phyloP scores from a whole-genome alignment of 2,329 filamentous ascomycete species.

The Albophoma yamanashiensis region DNA sequence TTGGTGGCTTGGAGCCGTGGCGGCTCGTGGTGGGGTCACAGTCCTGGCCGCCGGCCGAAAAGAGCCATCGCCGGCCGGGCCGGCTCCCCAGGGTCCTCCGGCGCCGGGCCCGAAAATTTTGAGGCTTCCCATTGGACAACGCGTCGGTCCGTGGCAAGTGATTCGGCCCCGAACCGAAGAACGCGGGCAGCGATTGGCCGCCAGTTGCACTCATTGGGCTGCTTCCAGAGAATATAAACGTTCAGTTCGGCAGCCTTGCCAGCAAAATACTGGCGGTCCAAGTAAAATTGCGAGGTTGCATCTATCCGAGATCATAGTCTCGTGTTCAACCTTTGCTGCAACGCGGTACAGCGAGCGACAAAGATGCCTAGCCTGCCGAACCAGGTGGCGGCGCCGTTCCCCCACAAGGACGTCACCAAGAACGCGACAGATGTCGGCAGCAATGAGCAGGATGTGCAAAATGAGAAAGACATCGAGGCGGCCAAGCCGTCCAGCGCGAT shows the following conservation, averaged over 20 bases:
- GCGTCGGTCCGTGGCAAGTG: background rate
- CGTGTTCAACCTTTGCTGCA: background rate
- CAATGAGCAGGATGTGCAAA: background rate
- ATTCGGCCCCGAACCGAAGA: background rate
- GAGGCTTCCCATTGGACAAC: background rate
- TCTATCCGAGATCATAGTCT: background rate
- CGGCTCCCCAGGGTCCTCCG: background rate
- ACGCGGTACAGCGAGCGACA: background rate
- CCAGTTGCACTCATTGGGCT: background rate
- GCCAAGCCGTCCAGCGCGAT: background rate
- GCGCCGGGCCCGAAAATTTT: background rate
- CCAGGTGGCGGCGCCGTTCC: background rate
- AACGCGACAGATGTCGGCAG: background rate
- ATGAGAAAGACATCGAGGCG: background rate
- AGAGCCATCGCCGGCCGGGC: background rate
- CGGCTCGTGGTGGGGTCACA: no score
- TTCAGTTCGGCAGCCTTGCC: background rate
- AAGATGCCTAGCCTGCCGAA: background rate
- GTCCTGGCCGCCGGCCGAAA: background rate
- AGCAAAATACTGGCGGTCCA: background rate
- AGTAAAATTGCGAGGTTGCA: background rate
- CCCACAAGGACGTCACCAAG: background rate
- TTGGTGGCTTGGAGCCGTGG: no score
- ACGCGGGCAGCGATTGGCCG: background rate
- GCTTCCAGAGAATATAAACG: background rate